Percentiles rank a stretch among this genome's conserved stretches.
These are phyloP conservation scores for Panicum hallii DNA, from an alignment of 202 grass and related monocot species.

Conservation along the genomic window DNA sequence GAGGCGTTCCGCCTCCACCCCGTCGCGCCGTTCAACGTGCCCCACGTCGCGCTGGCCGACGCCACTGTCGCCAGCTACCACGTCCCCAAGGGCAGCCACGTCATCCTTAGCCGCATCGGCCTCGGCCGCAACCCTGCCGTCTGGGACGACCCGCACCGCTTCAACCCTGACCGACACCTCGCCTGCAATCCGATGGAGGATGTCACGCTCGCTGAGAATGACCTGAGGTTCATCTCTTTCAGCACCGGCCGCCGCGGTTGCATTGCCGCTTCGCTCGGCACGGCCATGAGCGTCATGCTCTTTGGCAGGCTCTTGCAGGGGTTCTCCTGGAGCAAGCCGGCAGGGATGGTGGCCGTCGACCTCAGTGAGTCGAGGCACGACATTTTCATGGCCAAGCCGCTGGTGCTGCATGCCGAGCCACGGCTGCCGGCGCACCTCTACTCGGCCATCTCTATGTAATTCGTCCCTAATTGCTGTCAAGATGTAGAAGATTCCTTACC, in stretches of 20 bases:
- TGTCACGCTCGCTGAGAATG: neutral
- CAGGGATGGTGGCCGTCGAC: neutral
- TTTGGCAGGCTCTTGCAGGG: constrained; percentile 12
- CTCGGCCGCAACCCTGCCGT: neutral
- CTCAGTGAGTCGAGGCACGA: constrained; percentile 6
- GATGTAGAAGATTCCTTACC: no score
- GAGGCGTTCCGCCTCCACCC: neutral
- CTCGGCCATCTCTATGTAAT: neutral
- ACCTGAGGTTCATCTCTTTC: neutral
- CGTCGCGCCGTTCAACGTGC: neutral
- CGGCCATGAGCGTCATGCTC: constrained; percentile 25
- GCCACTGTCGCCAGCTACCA: neutral
- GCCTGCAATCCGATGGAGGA: no score
- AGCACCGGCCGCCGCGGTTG: constrained; percentile 25
- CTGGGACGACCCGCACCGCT: neutral
- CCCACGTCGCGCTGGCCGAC: no score
- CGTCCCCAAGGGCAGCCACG: neutral
- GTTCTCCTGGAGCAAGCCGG: constrained; percentile 10
- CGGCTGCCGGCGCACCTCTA: constrained; percentile 12
- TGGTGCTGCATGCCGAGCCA: constrained; percentile 11
- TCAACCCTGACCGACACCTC: neutral
- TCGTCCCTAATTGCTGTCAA: neutral
- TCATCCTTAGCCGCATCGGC: neutral
- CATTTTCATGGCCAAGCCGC: neutral
- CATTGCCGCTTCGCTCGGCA: neutral